Evolutionary conservation across 31 red algal species (phyloP).

Genomic region (Porphyra umbilicalis): DNA sequence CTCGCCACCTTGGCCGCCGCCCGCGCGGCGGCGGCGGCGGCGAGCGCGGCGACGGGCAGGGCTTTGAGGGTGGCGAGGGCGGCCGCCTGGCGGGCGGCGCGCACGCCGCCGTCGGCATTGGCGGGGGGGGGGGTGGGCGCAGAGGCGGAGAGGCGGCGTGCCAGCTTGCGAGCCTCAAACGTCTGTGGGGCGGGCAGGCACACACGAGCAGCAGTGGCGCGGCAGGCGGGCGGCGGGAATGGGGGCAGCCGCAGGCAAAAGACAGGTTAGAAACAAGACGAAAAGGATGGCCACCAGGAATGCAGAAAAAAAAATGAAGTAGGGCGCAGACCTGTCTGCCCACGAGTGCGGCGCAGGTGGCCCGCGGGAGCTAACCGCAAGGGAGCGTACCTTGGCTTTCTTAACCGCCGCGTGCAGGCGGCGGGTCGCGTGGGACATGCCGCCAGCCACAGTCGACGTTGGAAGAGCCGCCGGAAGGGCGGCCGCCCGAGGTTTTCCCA

Average conservation of each 20-base stretch:
- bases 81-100: neutral
- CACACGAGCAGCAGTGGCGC: neutral
- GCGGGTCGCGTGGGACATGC: neutral
- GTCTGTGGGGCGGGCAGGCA: neutral
- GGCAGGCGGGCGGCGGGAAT: too few species aligned
- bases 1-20: neutral
- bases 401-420: neutral
- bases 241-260: neutral
- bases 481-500: too few species aligned
- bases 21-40: neutral
- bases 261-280: too few species aligned
- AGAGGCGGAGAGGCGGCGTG: neutral
- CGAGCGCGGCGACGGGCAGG: neutral
- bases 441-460: too few species aligned
- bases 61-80: neutral
- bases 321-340: too few species aligned
- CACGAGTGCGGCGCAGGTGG: too few species aligned
- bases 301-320: too few species aligned
- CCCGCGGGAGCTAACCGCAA: too few species aligned
- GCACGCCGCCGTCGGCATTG: neutral
- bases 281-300: too few species aligned
- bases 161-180: neutral
- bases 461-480: too few species aligned
- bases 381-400: neutral
- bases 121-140: neutral